Conservation (phyloP, 2,329 filamentous ascomycete genomes). For the Aspergillus aculeatus region DNA sequence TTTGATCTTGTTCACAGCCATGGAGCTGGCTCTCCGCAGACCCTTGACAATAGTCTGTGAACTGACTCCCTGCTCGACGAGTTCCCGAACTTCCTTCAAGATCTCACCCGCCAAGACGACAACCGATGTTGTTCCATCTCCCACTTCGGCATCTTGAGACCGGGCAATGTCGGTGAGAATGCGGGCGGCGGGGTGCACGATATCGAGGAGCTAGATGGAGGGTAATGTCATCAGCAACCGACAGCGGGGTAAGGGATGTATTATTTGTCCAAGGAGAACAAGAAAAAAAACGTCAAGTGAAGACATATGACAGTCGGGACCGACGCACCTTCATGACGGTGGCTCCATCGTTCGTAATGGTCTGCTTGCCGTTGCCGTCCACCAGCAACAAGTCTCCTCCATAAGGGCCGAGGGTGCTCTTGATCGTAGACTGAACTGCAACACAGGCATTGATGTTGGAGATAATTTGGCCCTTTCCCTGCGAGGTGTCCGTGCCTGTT, state of each 20-base stretch:
- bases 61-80: constrained; percentile 95
- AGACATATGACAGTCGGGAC: neutral
- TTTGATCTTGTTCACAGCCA: constrained; percentile 98
- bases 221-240: constrained; percentile 13
- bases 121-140: constrained; percentile 95
- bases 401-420: constrained; percentile 92
- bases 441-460: constrained; percentile 99
- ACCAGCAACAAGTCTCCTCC: constrained; percentile 95
- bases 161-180: constrained; percentile 97
- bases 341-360: constrained; percentile 97
- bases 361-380: constrained; percentile 91
- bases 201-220: constrained; percentile 76
- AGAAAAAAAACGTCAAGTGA: no score
- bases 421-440: constrained; percentile 92
- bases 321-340: constrained; percentile 93
- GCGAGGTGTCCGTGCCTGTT: constrained; percentile 90
- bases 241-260: no score
- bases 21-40: constrained; percentile 76
- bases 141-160: constrained; percentile 98
- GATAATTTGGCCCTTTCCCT: constrained; percentile 93
- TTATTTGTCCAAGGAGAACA: no score
- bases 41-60: constrained; percentile 98
- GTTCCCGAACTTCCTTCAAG: constrained; percentile 92
- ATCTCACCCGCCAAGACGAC: constrained; percentile 98
- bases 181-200: constrained; percentile 93